Evolutionary conservation across 768 basidiomycete genomes (phyloP).

Genomic region (Mycena floridula): DNA sequence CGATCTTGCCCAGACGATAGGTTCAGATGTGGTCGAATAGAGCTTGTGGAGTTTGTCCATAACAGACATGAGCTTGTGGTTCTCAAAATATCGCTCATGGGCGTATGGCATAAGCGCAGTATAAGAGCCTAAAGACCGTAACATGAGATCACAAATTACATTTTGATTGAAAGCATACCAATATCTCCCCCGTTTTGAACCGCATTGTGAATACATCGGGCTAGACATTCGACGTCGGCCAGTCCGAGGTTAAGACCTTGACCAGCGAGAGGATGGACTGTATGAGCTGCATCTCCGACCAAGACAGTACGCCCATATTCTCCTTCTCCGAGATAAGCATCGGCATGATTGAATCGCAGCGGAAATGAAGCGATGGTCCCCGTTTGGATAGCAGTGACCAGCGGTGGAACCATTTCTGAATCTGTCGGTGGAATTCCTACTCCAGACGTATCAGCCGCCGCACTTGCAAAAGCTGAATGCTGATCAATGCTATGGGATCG

Average conservation of each 20-base stretch:
- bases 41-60: conserved; percentile 90
- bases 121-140: conserved; percentile 54
- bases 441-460: conserved; percentile 19
- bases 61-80: conserved; percentile 79
- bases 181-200: conserved; percentile 71
- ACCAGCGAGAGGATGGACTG: conserved; percentile 90
- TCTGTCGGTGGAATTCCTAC: conserved; percentile 56
- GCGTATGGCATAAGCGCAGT: conserved; percentile 75
- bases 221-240: conserved; percentile 72
- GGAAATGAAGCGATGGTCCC: conserved; percentile 87
- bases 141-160: background rate
- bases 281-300: conserved; percentile 95
- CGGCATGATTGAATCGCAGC: conserved; percentile 79
- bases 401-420: conserved; percentile 64
- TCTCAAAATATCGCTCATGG: conserved; percentile 75
- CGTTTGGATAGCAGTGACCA: conserved; percentile 63
- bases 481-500: conserved; percentile 58
- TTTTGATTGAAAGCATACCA: conserved; percentile 35
- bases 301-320: conserved; percentile 68
- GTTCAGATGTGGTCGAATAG: conserved; percentile 60
- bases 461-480: conserved; percentile 58
- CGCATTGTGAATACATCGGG: conserved; percentile 54
- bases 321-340: conserved; percentile 77
- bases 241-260: conserved; percentile 96
- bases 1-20: conserved; percentile 82